Percentiles rank a stretch among this genome's conserved stretches.
Conservation (phyloP, 148 eudicot genomes). For the Chenopodium suecicum region DNA sequence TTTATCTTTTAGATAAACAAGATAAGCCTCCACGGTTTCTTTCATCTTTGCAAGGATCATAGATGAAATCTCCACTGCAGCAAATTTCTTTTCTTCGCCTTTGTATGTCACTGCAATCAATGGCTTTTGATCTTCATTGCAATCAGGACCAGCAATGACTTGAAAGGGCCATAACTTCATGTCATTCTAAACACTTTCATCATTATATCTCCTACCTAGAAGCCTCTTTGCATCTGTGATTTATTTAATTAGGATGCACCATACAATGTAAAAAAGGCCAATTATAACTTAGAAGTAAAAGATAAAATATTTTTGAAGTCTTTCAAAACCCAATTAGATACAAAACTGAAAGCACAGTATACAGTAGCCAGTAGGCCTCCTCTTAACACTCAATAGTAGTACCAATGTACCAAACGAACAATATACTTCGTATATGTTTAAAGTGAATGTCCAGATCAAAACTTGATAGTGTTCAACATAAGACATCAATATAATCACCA, state of each 20-base stretch:
- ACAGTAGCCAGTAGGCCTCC: too few relatives aligned
- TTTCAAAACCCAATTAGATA: too few relatives aligned
- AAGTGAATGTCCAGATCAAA: too few relatives aligned
- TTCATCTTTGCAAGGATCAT: not conserved
- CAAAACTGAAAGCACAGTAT: too few relatives aligned
- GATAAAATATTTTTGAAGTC: too few relatives aligned
- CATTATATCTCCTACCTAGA: not conserved
- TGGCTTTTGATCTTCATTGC: not conserved
- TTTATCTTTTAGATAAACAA: not conserved
- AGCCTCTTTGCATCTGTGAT: constrained; percentile 4
- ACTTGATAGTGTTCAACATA: too few relatives aligned
- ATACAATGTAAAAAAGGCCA: too few relatives aligned
- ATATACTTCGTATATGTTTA: too few relatives aligned
- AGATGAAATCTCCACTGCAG: not conserved
- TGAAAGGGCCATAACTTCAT: not conserved
- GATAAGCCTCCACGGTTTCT: not conserved
- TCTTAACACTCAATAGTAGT: too few relatives aligned
- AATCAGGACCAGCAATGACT: not conserved
- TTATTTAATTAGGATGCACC: not conserved
- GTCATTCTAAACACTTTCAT: not conserved
- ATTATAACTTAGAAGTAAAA: too few relatives aligned
- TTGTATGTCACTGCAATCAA: not conserved
- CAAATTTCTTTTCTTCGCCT: not conserved
- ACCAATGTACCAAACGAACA: too few relatives aligned
- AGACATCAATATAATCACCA: too few relatives aligned